Conservation (phyloP, 352 stramenopile genomes). For the Globisporangium barbulae region DNA sequence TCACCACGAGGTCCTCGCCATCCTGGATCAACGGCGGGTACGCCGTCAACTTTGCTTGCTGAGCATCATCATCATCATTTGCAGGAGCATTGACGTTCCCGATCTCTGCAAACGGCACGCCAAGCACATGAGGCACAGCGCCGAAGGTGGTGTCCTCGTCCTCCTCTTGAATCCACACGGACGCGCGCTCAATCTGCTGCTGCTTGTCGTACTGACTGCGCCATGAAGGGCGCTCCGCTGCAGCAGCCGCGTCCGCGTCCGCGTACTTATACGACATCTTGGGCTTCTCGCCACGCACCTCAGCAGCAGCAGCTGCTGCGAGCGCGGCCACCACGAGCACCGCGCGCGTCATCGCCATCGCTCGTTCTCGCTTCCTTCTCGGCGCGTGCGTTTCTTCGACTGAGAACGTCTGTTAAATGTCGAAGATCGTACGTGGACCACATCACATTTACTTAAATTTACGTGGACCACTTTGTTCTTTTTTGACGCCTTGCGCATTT, state of each 20-base stretch:
- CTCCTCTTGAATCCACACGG: conserved; percentile 10
- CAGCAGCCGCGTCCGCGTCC: neutral
- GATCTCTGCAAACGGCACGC: neutral
- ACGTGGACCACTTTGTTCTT: neutral
- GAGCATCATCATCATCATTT: neutral
- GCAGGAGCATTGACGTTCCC: neutral
- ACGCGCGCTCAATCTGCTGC: neutral
- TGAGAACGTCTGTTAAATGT: no score
- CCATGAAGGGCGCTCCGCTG: conserved; percentile 6
- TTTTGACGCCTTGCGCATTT: neutral
- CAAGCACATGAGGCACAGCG: neutral
- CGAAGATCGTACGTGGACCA: no score
- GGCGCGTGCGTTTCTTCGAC: no score
- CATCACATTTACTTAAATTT: no score
- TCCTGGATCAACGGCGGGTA: conserved; percentile 36
- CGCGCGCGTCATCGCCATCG: neutral
- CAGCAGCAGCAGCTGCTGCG: neutral
- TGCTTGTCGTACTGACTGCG: conserved; percentile 3
- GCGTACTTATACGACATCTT: conserved; percentile 1
- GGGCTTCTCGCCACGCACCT: neutral
- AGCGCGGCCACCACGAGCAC: neutral
- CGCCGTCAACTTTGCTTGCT: conserved; percentile 6
- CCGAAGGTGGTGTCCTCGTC: neutral
- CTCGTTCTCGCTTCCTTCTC: no score
- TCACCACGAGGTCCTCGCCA: conserved; percentile 72